phyloP scores from a whole-genome alignment of 176 grass and related monocot species.

The Oryza glumipatula region DNA sequence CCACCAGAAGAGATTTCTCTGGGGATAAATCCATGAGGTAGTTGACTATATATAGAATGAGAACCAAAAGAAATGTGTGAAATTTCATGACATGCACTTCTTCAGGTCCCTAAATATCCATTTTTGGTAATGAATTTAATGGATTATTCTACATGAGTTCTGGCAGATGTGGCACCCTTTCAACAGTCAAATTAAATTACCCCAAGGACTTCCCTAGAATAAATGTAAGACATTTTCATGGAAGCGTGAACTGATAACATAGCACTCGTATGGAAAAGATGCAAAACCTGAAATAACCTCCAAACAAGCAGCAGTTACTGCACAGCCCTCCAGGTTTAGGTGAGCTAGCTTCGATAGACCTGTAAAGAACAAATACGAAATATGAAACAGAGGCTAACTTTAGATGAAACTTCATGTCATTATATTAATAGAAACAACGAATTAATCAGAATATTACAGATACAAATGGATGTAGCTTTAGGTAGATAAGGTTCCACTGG shows the following conservation, averaged over 20 bases:
- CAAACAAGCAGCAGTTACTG: constrained; percentile 85
- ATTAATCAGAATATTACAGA: background rate
- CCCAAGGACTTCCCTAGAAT: constrained; percentile 3
- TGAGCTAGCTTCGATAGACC: constrained; percentile 72
- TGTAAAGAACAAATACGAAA: constrained; percentile 41
- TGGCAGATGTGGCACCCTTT: background rate
- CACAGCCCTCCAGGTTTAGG: constrained; percentile 84
- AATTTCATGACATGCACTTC: constrained; percentile 10
- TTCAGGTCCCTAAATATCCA: constrained; percentile 10
- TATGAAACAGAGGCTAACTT: constrained; percentile 19
- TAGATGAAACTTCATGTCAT: background rate
- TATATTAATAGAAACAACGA: constrained; percentile 4
- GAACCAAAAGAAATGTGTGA: background rate
- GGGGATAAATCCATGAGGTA: constrained; percentile 1
- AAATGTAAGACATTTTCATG: background rate
- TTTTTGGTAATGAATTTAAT: background rate
- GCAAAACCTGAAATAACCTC: constrained; percentile 81
- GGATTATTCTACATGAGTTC: background rate
- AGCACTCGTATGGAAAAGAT: constrained; percentile 17
- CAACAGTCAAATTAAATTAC: background rate
- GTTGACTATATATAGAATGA: background rate
- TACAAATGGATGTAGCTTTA: constrained; percentile 25
- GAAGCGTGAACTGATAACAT: background rate
- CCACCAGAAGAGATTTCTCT: background rate
- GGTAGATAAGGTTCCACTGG: background rate